phyloP scores from a whole-genome alignment of 2,329 filamentous ascomycete genomes.

The Paecilomyces formosus region DNA sequence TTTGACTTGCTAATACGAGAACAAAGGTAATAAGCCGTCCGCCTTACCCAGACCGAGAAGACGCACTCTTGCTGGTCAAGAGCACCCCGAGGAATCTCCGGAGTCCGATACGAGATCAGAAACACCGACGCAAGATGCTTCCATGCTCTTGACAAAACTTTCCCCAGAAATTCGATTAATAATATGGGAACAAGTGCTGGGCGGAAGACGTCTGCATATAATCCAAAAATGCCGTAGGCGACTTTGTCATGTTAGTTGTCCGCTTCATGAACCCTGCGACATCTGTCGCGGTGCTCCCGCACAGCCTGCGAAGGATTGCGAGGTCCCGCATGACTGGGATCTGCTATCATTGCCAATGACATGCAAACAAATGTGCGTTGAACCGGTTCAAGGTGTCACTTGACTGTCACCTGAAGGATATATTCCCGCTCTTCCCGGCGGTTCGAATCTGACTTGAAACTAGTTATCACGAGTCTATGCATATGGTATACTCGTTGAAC shows the following conservation, averaged over 20 bases:
- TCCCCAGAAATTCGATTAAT: conserved; percentile 29
- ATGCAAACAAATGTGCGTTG: conserved; percentile 28
- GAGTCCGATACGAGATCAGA: not conserved
- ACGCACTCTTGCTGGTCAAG: conserved; percentile 6
- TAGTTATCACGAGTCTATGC: conserved; percentile 29
- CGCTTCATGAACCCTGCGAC: conserved; percentile 20
- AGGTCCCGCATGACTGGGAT: conserved; percentile 3
- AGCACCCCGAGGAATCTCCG: not conserved
- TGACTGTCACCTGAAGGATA: not conserved
- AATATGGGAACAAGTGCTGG: conserved; percentile 28
- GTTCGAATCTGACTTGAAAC: not conserved
- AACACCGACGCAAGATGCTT: conserved; percentile 3
- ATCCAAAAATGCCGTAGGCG: conserved; percentile 23
- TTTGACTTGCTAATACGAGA: not conserved
- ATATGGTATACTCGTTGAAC: conserved; percentile 26
- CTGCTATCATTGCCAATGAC: conserved; percentile 23
- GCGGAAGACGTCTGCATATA: conserved; percentile 25
- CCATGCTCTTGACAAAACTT: conserved; percentile 20
- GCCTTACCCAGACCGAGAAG: conserved; percentile 7
- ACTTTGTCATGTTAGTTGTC: conserved; percentile 26
- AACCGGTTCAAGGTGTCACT: not conserved
- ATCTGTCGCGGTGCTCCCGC: conserved; percentile 24
- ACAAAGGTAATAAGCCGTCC: conserved; percentile 8
- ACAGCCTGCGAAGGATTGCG: conserved; percentile 17
- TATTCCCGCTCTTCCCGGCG: not conserved